phyloP scores from a whole-genome alignment of 1,284 basidiomycete species.

The Erythrobasidium hasegawianum region DNA sequence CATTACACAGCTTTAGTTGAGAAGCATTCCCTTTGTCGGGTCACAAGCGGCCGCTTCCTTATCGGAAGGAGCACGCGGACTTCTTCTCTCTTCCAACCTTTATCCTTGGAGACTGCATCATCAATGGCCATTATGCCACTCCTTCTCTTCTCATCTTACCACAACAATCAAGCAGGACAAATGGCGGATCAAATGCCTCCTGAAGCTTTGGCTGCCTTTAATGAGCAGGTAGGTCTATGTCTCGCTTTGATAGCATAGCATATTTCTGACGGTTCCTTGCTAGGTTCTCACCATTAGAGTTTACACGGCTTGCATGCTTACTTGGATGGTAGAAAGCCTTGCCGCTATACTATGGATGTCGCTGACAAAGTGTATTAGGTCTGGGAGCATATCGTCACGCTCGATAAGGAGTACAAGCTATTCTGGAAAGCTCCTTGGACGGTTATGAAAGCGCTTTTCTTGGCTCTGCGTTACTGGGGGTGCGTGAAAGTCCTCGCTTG shows the following conservation, averaged over 20 bases:
- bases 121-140: neutral
- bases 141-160: neutral
- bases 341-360: neutral
- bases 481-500: too few species aligned
- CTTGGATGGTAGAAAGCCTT: neutral
- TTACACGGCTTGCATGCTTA: neutral
- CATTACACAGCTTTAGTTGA: too few species aligned
- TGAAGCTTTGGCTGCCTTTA: neutral
- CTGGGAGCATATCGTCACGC: neutral
- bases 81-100: too few species aligned
- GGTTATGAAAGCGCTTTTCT: neutral
- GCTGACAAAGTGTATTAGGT: neutral
- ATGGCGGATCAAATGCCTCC: neutral
- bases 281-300: neutral
- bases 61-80: too few species aligned
- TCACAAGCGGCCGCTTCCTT: too few species aligned
- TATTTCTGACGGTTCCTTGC: too few species aligned
- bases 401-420: neutral
- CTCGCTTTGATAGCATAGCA: too few species aligned
- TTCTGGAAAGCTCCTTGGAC: neutral
- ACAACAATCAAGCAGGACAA: neutral
- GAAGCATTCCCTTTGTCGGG: too few species aligned
- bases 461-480: slow-evolving; percentile 1
- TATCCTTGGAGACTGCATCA: neutral
- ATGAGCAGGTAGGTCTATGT: neutral